These are phyloP conservation scores for Podila verticillata DNA, from an alignment of 192 early-diverging fungal genomes.

Conservation along the genomic window DNA sequence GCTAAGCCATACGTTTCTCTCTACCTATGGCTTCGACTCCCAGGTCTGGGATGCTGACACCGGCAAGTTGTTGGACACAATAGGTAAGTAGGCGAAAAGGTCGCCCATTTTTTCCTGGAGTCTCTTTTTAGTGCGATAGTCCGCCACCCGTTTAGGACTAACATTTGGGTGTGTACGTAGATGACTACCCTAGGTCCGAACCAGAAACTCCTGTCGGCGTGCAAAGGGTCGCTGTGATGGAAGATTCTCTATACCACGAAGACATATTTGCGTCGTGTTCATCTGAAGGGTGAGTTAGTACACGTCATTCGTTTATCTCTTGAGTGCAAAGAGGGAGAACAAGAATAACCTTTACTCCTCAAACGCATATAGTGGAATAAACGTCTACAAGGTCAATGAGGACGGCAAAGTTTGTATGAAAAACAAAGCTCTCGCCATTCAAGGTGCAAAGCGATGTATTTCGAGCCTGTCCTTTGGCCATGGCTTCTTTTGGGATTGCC, in stretches of 20 bases:
- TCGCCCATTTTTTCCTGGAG: neutral
- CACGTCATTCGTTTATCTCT: neutral
- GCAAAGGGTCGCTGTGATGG: constrained; percentile 15
- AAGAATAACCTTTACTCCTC: no score
- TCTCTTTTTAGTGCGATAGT: no score
- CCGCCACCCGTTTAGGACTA: neutral
- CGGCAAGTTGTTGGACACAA: constrained; percentile 1
- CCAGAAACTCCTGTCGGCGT: neutral
- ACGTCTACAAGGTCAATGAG: constrained; percentile 15
- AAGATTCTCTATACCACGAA: neutral
- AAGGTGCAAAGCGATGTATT: constrained; percentile 5
- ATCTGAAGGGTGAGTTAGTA: constrained; percentile 11
- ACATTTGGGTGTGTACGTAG: neutral
- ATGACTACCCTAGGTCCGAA: constrained; percentile 1
- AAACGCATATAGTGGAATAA: neutral
- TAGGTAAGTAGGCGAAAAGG: constrained; percentile 2
- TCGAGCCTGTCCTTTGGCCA: constrained; percentile 33
- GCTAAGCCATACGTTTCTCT: neutral
- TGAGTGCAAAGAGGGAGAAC: no score
- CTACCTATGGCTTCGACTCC: no score
- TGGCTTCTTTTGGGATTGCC: constrained; percentile 32
- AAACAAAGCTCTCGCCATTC: constrained; percentile 2
- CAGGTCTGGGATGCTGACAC: constrained; percentile 42
- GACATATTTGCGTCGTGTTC: constrained; percentile 42
- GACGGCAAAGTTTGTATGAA: constrained; percentile 5